Conservation (phyloP, 75 land plant genomes). For the Picea sitchensis region DNA sequence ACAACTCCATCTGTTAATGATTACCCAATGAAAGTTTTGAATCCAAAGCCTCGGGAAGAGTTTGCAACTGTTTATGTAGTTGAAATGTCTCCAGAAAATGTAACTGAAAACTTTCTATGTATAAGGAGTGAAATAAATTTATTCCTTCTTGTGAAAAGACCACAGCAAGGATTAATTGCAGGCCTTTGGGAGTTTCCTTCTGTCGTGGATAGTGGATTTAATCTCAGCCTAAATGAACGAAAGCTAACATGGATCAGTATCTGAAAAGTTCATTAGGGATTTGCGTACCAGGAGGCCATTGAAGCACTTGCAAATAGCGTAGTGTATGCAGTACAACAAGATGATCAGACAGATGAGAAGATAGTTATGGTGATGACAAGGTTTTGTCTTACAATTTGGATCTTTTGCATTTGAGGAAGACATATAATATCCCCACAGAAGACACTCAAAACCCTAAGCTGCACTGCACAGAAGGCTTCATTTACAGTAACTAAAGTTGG, state of each 20-base stretch:
- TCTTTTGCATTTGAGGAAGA: too few species aligned
- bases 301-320: too few species aligned
- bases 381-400: too few species aligned
- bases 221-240: constrained; percentile 30
- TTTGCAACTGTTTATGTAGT: constrained; percentile 79
- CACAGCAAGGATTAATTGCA: constrained; percentile 57
- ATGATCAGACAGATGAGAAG: too few species aligned
- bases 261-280: constrained; percentile 45
- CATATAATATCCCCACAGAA: too few species aligned
- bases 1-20: constrained; percentile 53
- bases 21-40: constrained; percentile 69
- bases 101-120: neutral
- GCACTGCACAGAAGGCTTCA: too few species aligned
- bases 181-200: constrained; percentile 99
- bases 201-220: constrained; percentile 35
- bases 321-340: too few species aligned
- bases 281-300: neutral
- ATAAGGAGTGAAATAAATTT: constrained; percentile 9
- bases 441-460: too few species aligned
- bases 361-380: too few species aligned
- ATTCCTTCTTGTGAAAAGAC: constrained; percentile 76
- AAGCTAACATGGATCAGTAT: constrained; percentile 48
- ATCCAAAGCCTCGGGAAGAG: constrained; percentile 58
- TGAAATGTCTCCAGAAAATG: constrained; percentile 27
- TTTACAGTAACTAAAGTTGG: too few species aligned